Conservation (phyloP, 75 land plant species). For the Adiantum capillusveneris region DNA sequence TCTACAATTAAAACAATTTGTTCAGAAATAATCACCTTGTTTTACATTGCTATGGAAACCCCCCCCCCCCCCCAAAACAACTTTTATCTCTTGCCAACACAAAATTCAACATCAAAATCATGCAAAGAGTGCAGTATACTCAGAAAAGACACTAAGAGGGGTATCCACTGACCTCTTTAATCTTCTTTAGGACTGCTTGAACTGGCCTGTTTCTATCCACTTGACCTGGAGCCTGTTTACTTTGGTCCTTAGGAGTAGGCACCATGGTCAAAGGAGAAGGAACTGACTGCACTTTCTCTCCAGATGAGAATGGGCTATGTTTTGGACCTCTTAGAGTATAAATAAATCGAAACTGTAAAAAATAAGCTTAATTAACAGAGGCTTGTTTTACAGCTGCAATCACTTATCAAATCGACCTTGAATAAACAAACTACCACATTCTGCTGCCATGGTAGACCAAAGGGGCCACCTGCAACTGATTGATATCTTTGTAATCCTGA, state of each 20-base stretch:
- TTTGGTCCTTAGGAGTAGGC: constrained; percentile 22
- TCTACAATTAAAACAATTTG: constrained; percentile 30
- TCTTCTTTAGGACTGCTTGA: constrained; percentile 66
- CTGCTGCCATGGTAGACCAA: too few species aligned
- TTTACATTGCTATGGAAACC: neutral
- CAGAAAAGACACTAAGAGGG: too few species aligned
- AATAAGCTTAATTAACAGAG: neutral
- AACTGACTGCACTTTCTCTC: constrained; percentile 28
- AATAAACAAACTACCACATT: too few species aligned
- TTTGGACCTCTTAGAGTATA: neutral
- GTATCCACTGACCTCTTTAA: constrained; percentile 43
- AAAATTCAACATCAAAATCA: too few species aligned
- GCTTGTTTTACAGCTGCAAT: too few species aligned
- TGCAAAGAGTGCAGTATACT: too few species aligned
- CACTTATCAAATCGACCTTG: too few species aligned
- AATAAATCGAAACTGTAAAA: neutral
- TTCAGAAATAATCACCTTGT: neutral
- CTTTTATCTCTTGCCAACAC: too few species aligned
- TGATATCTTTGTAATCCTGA: too few species aligned
- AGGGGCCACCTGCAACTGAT: too few species aligned
- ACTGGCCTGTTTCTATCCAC: constrained; percentile 29
- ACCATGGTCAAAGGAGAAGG: constrained; percentile 57
- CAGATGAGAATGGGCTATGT: constrained; percentile 12
- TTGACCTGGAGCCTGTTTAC: constrained; percentile 17
- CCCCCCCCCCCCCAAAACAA: neutral